Conservation (phyloP, 371 early-diverging fungal genomes). For the Fennellomyces sp. region DNA sequence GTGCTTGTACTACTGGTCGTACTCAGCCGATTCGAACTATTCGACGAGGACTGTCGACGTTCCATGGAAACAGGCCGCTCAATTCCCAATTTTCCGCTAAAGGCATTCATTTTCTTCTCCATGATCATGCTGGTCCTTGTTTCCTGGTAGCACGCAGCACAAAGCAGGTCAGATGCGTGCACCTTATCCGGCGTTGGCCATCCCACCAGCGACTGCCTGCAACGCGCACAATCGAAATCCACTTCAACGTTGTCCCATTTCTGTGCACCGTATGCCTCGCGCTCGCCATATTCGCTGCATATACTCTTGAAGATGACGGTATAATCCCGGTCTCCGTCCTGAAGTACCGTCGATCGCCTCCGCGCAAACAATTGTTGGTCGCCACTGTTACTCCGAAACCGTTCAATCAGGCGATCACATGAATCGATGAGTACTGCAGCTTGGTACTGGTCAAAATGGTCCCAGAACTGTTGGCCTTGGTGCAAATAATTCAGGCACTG, state of each 20-base stretch:
- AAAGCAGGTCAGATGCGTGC: conserved; percentile 27
- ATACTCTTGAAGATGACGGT: conserved; percentile 25
- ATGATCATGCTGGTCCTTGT: conserved; percentile 31
- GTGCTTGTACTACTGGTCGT: neutral
- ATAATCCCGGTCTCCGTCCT: conserved; percentile 17
- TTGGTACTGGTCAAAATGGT: conserved; percentile 29
- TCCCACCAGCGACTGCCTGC: conserved; percentile 18
- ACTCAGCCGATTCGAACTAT: neutral
- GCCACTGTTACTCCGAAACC: neutral
- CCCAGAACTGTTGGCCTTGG: conserved; percentile 32
- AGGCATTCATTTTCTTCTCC: conserved; percentile 39
- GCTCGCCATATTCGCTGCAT: conserved; percentile 31
- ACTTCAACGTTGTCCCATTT: conserved; percentile 30
- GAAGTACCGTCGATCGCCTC: neutral
- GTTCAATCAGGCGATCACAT: conserved; percentile 9
- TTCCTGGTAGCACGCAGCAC: conserved; percentile 39
- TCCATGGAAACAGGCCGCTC: conserved; percentile 11
- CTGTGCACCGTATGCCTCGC: conserved; percentile 26
- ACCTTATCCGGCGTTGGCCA: conserved; percentile 51
- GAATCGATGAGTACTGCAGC: conserved; percentile 25
- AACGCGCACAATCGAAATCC: conserved; percentile 39
- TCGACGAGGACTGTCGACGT: conserved; percentile 12
- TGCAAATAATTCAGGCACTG: conserved; percentile 8
- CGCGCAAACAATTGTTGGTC: neutral
- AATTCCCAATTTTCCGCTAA: conserved; percentile 14